These are phyloP conservation scores for Lomentospora prolificans DNA, from an alignment of 2,329 filamentous ascomycete species.

Conservation along the genomic window DNA sequence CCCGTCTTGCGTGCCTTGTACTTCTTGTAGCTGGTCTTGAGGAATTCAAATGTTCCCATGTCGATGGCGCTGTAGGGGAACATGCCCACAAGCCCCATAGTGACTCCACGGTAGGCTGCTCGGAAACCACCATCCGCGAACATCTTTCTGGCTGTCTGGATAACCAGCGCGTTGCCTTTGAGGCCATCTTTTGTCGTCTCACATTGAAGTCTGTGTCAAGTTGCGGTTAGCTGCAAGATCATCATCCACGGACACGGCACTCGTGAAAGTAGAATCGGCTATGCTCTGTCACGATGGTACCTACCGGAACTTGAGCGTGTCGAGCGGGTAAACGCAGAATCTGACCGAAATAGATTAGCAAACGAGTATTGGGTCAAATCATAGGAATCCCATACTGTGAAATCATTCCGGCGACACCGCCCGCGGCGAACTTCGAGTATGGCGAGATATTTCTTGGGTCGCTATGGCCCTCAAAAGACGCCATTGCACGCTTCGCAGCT, in stretches of 20 bases:
- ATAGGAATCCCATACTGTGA: conserved; percentile 56
- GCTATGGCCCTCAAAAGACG: conserved; percentile 76
- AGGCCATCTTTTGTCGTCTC: conserved; percentile 81
- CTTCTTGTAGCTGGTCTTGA: conserved; percentile 65
- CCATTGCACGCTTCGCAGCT: conserved; percentile 80
- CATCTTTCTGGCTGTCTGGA: conserved; percentile 79
- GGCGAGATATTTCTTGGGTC: conserved; percentile 72
- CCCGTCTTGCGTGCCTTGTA: conserved; percentile 60
- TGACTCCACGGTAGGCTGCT: conserved; percentile 82
- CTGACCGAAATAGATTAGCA: conserved; percentile 28
- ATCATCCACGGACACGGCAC: conserved; percentile 11
- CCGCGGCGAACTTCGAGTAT: conserved; percentile 81
- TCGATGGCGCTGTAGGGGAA: conserved; percentile 98
- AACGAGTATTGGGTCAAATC: background rate
- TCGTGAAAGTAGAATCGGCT: background rate
- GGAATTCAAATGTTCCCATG: conserved; percentile 86
- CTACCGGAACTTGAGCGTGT: conserved; percentile 63
- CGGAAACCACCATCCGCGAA: conserved; percentile 63
- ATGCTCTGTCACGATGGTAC: conserved; percentile 9
- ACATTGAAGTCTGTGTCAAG: conserved; percentile 70
- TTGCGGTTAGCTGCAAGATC: conserved; percentile 12
- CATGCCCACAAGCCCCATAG: conserved; percentile 90
- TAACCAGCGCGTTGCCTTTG: conserved; percentile 72
- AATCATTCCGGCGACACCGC: conserved; percentile 86
- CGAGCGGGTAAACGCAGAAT: conserved; percentile 88